Evolutionary conservation across 768 basidiomycete species (phyloP), one percentile per base, ranked within the genome.

Genomic region (Agaricus sinodeliciosus): DNA sequence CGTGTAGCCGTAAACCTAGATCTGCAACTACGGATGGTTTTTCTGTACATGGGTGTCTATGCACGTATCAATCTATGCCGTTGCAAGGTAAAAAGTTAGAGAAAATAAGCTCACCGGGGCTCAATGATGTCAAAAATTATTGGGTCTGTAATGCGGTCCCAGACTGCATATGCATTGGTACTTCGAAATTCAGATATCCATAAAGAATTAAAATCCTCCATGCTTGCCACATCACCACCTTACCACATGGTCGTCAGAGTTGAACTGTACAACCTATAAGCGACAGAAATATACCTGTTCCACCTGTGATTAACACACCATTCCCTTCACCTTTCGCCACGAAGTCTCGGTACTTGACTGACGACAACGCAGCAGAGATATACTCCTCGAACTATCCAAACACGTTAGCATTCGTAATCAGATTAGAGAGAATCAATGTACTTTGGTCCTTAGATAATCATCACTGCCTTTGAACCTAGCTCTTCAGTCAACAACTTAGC

Each of bases 91-190:
- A 13, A 27, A 26, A 31, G n/a, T n/a, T n/a, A n/a, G 9, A 25
- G 16, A 9, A 6, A n/a, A 15, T 39, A 16, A 35, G 49, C 43
- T 47, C 55, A 93, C 92, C 90, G 76, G 34, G 95, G 90, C 65
- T 99, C 96, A 49, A 95, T 80, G 44, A 98, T 90, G 64, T 99
- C 96, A 63, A 99, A 99, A 9, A 98, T 69, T 56, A 92, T 73
- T 0, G 92, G 87, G 67, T 99, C 96, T 1, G 96, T 98, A 37
- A 84, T 80, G 42, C 80, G 73, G 46, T 97, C 83, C 96, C 96
- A 99, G 3, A 91, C 81, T 49, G 87, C 82, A 65, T 84, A 94
- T 0, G 94, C 93, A 59, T 85, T 82, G 25, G 95, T 94, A 59
- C 76, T 78, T 67, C 82, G 88, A 70, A 98, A 96, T 60, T 92